Evolutionary conservation across 176 grass and related monocot species (phyloP).

Genomic region (Phoenix dactylifera): DNA sequence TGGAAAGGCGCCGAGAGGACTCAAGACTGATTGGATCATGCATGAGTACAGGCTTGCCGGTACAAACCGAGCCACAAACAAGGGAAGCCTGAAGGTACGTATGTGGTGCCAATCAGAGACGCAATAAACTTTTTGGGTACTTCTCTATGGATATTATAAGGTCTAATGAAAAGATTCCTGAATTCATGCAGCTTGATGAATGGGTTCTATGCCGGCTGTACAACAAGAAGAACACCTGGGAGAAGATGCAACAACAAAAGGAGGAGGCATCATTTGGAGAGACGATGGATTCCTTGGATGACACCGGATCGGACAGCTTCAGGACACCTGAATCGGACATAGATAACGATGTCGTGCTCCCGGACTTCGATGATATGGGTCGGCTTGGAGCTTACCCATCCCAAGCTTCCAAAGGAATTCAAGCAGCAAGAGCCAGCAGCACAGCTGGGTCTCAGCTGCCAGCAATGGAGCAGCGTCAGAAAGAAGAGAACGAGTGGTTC

Average conservation of each 20-base stretch:
- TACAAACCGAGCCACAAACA: not conserved
- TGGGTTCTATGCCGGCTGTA: slow-evolving; percentile 18
- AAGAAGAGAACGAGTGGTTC: slow-evolving; percentile 15
- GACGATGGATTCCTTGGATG: not conserved
- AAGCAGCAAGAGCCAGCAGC: not conserved
- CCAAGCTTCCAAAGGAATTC: not conserved
- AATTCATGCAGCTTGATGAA: slow-evolving; percentile 6
- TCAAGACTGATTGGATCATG: slow-evolving; percentile 21
- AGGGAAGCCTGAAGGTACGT: slow-evolving; percentile 2
- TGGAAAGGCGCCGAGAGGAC: not conserved
- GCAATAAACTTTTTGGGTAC: no score
- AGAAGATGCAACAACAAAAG: slow-evolving; percentile 1
- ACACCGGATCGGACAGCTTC: slow-evolving; percentile 5
- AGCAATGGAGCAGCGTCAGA: not conserved
- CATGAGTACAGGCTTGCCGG: slow-evolving; percentile 13
- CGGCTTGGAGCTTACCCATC: not conserved
- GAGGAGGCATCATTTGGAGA: not conserved
- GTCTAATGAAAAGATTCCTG: not conserved
- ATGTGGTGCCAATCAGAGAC: not conserved
- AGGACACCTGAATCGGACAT: slow-evolving; percentile 1
- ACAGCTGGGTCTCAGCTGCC: not conserved
- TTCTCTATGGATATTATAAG: not conserved
- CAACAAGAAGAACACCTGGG: slow-evolving; percentile 20
- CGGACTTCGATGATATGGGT: not conserved
- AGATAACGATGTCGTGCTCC: not conserved